A percentile compares a stretch with the other conserved stretches of the same genome.
Evolutionary conservation across 23 red algal species (phyloP).

Genomic region (Gracilariopsis chorda): DNA sequence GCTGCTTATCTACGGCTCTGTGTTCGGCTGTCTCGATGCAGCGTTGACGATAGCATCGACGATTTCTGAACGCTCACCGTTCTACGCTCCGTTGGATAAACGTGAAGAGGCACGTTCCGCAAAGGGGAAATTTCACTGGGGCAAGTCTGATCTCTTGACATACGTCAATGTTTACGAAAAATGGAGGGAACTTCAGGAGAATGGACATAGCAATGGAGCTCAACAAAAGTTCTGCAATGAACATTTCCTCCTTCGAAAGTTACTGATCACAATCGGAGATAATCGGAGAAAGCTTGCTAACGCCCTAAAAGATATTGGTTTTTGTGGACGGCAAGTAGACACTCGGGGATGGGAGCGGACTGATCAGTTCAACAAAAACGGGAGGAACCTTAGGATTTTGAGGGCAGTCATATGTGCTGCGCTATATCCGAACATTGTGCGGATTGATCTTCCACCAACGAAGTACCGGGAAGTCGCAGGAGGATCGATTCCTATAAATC

Average conservation of each 20-base stretch:
- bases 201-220: background rate
- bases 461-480: conserved; percentile 53
- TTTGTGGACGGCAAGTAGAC: conserved; percentile 10
- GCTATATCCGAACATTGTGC: conserved; percentile 76
- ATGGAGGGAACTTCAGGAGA: conserved; percentile 59
- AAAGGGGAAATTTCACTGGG: conserved; percentile 47
- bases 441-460: conserved; percentile 54
- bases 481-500: conserved; percentile 40
- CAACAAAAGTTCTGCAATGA: conserved; percentile 40
- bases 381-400: conserved; percentile 28
- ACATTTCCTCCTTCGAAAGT: conserved; percentile 60
- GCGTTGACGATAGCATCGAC: conserved; percentile 69
- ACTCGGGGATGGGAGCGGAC: conserved; percentile 27
- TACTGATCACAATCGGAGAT: conserved; percentile 58
- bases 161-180: conserved; percentile 48
- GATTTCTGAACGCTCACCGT: conserved; percentile 65
- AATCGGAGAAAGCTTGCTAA: conserved; percentile 46
- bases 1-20: conserved; percentile 71
- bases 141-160: conserved; percentile 71
- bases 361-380: conserved; percentile 19
- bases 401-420: conserved; percentile 74
- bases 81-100: conserved; percentile 66
- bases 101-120: conserved; percentile 37
- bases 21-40: conserved; percentile 77
- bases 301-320: conserved; percentile 64